A percentile compares a stretch with the other conserved stretches of the same genome.
Conservation (phyloP, 108 stramenopile genomes). For the Discostella pseudostelligera region DNA sequence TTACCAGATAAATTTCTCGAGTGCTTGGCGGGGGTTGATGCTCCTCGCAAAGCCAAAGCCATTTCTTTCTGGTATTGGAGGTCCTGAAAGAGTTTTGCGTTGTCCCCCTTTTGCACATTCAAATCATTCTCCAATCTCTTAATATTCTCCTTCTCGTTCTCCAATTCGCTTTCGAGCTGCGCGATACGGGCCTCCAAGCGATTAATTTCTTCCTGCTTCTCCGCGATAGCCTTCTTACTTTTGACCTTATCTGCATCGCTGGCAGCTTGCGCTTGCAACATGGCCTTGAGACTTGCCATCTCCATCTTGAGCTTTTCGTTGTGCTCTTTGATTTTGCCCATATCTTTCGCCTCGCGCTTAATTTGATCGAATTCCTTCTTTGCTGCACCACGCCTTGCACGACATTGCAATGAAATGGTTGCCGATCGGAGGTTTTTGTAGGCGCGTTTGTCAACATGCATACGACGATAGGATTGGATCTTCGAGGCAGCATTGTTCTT, state of each 20-base stretch:
- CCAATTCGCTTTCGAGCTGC: constrained; percentile 70
- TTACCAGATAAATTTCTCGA: background rate
- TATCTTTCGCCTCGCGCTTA: constrained; percentile 81
- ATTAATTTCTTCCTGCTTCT: constrained; percentile 72
- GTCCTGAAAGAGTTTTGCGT: constrained; percentile 30
- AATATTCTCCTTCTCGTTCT: constrained; percentile 67
- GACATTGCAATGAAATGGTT: constrained; percentile 75
- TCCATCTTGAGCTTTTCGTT: constrained; percentile 88
- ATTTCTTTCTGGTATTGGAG: constrained; percentile 45
- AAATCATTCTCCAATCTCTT: constrained; percentile 70
- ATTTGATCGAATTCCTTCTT: constrained; percentile 56
- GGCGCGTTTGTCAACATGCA: constrained; percentile 39
- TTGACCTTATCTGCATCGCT: constrained; percentile 60
- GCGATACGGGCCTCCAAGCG: constrained; percentile 71
- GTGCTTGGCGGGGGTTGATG: constrained; percentile 11
- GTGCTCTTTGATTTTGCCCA: constrained; percentile 83
- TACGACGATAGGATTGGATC: constrained; percentile 65
- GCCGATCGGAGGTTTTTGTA: constrained; percentile 69
- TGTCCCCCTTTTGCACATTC: constrained; percentile 43
- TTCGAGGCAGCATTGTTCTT: constrained; percentile 59
- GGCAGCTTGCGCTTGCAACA: constrained; percentile 85
- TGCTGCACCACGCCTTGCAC: constrained; percentile 57
- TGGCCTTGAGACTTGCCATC: constrained; percentile 89
- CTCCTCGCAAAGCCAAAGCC: background rate
- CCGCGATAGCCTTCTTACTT: constrained; percentile 55